Evolutionary conservation across 2,329 filamentous ascomycete genomes (phyloP).

Genomic region (Colletotrichum simmondsii): DNA sequence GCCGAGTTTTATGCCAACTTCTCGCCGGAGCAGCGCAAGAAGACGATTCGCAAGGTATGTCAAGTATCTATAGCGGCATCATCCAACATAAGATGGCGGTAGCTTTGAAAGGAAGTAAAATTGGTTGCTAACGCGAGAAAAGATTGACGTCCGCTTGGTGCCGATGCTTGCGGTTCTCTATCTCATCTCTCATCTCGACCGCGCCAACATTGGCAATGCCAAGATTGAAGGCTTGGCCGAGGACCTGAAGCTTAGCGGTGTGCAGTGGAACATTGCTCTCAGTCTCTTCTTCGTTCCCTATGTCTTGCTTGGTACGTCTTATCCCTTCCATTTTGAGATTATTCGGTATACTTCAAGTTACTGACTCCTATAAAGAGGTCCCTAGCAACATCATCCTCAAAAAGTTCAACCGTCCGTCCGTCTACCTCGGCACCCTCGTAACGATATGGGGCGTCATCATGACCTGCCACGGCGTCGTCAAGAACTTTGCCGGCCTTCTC

Average conservation of each 20-base stretch:
- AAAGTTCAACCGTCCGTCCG: conserved; percentile 65
- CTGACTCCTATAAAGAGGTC: conserved; percentile 51
- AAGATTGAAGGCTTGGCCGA: conserved; percentile 55
- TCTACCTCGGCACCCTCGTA: conserved; percentile 75
- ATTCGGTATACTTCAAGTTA: not conserved
- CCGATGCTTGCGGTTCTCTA: conserved; percentile 68
- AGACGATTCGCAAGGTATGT: conserved; percentile 36
- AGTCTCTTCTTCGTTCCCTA: conserved; percentile 73
- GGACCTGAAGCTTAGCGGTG: conserved; percentile 57
- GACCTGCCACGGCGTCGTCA: conserved; percentile 40
- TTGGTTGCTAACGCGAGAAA: not conserved
- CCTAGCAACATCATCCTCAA: conserved; percentile 75
- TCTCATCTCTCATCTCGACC: conserved; percentile 67
- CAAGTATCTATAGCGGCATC: too few relatives aligned
- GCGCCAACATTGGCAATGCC: conserved; percentile 63
- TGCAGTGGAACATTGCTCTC: conserved; percentile 67
- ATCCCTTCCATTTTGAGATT: too few relatives aligned
- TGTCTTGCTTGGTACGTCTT: conserved; percentile 55
- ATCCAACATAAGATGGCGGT: not conserved
- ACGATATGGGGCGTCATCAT: conserved; percentile 51
- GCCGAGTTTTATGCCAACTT: conserved; percentile 41
- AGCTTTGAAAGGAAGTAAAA: not conserved
- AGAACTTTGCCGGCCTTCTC: conserved; percentile 42
- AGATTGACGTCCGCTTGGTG: conserved; percentile 37
- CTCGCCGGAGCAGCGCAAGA: conserved; percentile 38